phyloP scores from a whole-genome alignment of 1,139 yeast species.

The Zygoascus sp. region DNA sequence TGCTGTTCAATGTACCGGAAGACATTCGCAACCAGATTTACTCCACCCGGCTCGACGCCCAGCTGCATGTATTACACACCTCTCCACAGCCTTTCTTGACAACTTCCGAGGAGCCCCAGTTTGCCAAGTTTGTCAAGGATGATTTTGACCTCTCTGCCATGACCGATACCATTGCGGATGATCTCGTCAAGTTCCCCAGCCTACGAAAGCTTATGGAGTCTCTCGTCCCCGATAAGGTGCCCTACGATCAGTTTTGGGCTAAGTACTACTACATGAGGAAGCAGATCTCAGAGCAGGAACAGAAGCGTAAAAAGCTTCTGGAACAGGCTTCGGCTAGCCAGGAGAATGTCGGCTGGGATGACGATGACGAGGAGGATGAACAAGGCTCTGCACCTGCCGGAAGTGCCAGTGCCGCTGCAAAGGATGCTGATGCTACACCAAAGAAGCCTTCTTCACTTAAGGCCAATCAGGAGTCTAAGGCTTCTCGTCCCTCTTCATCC shows the following conservation, averaged over 20 bases:
- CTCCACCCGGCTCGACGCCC: constrained; percentile 56
- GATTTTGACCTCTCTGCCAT: constrained; percentile 46
- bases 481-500: constrained; percentile 35
- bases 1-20: constrained; percentile 44
- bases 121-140: constrained; percentile 31
- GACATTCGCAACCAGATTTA: constrained; percentile 38
- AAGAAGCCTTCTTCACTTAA: neutral
- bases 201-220: constrained; percentile 56
- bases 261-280: constrained; percentile 58
- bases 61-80: constrained; percentile 48
- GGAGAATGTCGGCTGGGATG: constrained; percentile 56
- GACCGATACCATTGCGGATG: constrained; percentile 49
- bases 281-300: constrained; percentile 58
- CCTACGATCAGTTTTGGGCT: constrained; percentile 68
- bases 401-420: too few relatives aligned
- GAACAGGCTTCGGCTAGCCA: constrained; percentile 40
- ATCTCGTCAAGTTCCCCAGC: constrained; percentile 50
- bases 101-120: constrained; percentile 33
- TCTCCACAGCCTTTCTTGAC: constrained; percentile 44
- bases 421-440: constrained; percentile 14
- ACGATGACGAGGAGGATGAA: constrained; percentile 55
- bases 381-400: too few relatives aligned
- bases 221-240: constrained; percentile 61
- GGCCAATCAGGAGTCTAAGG: constrained; percentile 13
- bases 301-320: constrained; percentile 59